A percentile compares a stretch with the other conserved stretches of the same genome.
Evolutionary conservation across 257 asterid genomes (phyloP).

Genomic region (Thymus quinquecostatus): DNA sequence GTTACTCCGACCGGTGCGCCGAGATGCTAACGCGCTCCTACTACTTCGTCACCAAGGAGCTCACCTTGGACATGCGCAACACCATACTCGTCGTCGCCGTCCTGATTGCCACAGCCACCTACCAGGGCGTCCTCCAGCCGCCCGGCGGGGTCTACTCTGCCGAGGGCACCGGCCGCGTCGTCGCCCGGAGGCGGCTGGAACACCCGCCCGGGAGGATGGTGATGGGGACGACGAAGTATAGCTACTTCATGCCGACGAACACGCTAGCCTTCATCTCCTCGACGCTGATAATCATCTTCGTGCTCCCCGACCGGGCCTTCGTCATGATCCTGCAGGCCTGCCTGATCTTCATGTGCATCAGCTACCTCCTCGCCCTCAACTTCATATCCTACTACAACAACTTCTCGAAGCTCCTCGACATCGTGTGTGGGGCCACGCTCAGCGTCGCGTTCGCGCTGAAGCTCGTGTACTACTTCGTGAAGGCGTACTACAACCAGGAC

Average conservation of each 20-base stretch:
- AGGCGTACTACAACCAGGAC: background rate
- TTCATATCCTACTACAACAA: slow-evolving; percentile 13
- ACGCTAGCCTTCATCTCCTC: slow-evolving; percentile 32
- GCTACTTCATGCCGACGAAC: slow-evolving; percentile 34
- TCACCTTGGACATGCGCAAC: slow-evolving; percentile 27
- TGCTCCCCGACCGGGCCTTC: slow-evolving; percentile 31
- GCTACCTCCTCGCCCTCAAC: slow-evolving; percentile 17
- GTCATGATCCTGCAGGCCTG: slow-evolving; percentile 3
- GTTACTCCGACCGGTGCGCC: background rate
- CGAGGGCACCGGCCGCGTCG: background rate
- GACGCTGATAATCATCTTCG: slow-evolving; percentile 29
- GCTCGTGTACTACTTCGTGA: slow-evolving; percentile 10
- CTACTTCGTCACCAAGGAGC: slow-evolving; percentile 8
- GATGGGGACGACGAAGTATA: slow-evolving; percentile 20
- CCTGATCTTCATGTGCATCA: slow-evolving; percentile 21
- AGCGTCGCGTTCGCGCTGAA: slow-evolving; percentile 1
- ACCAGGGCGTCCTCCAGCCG: slow-evolving; percentile 38
- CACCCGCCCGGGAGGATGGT: slow-evolving; percentile 31
- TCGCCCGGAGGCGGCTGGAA: no score
- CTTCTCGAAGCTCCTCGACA: background rate
- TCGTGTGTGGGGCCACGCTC: background rate
- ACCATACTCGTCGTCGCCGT: slow-evolving; percentile 31
- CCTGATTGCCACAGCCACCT: slow-evolving; percentile 35
- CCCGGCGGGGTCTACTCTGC: slow-evolving; percentile 36
- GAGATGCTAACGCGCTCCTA: slow-evolving; percentile 13